A percentile compares a stretch with the other conserved stretches of the same genome.
phyloP scores from a whole-genome alignment of 768 basidiomycete species.

The Mycena latifolia region DNA sequence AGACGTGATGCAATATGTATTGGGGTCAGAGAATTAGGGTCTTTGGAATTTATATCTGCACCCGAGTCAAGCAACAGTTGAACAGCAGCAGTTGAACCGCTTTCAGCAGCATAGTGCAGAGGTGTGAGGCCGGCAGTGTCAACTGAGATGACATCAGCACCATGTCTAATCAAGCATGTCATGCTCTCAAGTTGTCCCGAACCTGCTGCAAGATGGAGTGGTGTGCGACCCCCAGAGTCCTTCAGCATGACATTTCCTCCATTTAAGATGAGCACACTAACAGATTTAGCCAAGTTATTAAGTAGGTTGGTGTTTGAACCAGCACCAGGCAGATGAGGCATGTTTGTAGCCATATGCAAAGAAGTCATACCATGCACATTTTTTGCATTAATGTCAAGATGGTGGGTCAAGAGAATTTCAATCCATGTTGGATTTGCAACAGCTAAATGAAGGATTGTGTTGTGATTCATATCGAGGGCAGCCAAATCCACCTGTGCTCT shows the following conservation, averaged over 20 bases:
- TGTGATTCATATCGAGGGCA: slow-evolving; percentile 1
- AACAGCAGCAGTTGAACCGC: slow-evolving; percentile 7
- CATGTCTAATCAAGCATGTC: slow-evolving; percentile 1
- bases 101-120: slow-evolving; percentile 23
- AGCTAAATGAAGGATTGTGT: slow-evolving; percentile 23
- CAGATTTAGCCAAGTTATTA: slow-evolving; percentile 13
- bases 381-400: slow-evolving; percentile 13
- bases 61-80: slow-evolving; percentile 11
- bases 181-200: slow-evolving; percentile 17
- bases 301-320: not conserved
- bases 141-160: not conserved
- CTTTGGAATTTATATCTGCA: slow-evolving; percentile 12
- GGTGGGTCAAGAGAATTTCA: not conserved
- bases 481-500: not conserved
- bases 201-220: slow-evolving; percentile 26
- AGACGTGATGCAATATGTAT: slow-evolving; percentile 9
- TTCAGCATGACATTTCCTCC: slow-evolving; percentile 17
- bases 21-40: not conserved
- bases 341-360: slow-evolving; percentile 25
- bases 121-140: not conserved
- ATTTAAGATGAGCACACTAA: slow-evolving; percentile 3
- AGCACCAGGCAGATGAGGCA: slow-evolving; percentile 11
- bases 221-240: slow-evolving; percentile 19
- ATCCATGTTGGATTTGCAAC: slow-evolving; percentile 22
- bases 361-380: slow-evolving; percentile 23